Conservation (phyloP, 2,329 filamentous ascomycete species). For the Gliomastix tumulicola region DNA sequence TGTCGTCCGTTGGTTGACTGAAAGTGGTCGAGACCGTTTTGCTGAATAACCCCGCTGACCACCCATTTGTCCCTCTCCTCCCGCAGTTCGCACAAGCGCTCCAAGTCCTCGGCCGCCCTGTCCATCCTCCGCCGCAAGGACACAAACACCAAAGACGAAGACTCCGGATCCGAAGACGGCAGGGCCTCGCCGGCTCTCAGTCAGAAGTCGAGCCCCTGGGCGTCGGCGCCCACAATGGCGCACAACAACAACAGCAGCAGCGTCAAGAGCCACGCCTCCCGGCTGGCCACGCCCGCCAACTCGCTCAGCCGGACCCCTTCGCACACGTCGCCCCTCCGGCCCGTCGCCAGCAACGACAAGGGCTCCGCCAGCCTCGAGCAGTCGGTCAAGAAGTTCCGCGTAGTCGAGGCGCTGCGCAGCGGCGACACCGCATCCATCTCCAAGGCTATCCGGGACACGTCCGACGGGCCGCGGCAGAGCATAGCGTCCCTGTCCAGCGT, state of each 20-base stretch:
- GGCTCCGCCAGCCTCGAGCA: constrained; percentile 71
- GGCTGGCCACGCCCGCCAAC: constrained; percentile 34
- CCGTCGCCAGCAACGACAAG: constrained; percentile 30
- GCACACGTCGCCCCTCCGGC: constrained; percentile 18
- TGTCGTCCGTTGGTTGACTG: too few relatives aligned
- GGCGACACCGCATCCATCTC: constrained; percentile 89
- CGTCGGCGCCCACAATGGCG: constrained; percentile 21
- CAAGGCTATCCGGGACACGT: constrained; percentile 69
- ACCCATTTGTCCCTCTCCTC: neutral
- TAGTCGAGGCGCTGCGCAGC: constrained; percentile 86
- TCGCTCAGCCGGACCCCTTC: constrained; percentile 34
- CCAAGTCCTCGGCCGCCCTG: constrained; percentile 44
- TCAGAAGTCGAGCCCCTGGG: too few relatives aligned
- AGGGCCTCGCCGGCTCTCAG: constrained; percentile 27
- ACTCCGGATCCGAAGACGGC: constrained; percentile 46
- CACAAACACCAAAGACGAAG: constrained; percentile 42
- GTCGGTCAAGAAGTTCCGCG: constrained; percentile 86
- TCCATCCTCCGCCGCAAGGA: constrained; percentile 48
- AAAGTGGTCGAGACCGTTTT: too few relatives aligned
- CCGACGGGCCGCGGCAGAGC: constrained; percentile 46
- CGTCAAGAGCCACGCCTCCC: constrained; percentile 35
- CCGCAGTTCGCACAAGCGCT: constrained; percentile 39
- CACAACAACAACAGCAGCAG: constrained; percentile 22
- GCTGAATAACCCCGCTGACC: too few relatives aligned
- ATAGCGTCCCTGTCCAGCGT: constrained; percentile 43